A percentile compares a stretch with the other conserved stretches of the same genome.
phyloP scores from a whole-genome alignment of 148 eudicot genomes.

The Rhododendron ovatum region DNA sequence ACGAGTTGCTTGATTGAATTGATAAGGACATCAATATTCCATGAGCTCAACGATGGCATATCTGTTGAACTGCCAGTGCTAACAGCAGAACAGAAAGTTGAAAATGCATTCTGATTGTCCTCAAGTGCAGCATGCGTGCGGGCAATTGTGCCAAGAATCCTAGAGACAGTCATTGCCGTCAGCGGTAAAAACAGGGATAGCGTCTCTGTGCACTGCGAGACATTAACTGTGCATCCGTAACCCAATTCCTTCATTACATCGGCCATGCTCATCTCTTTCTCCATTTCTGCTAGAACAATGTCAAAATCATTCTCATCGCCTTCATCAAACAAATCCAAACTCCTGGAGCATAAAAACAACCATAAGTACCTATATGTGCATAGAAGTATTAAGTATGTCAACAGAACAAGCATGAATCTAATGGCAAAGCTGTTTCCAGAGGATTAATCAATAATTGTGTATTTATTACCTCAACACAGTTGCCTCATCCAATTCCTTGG shows the following conservation, averaged over 20 bases:
- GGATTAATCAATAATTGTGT: background rate
- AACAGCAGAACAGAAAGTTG: constrained; percentile 68
- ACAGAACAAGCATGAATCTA: background rate
- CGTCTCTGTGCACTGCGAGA: constrained; percentile 76
- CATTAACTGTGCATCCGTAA: constrained; percentile 73
- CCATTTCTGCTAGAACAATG: constrained; percentile 81
- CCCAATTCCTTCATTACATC: constrained; percentile 88
- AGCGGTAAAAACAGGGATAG: constrained; percentile 70
- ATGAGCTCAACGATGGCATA: constrained; percentile 53
- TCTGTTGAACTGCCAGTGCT: constrained; percentile 48
- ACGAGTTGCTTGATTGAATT: constrained; percentile 89
- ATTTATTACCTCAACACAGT: constrained; percentile 49
- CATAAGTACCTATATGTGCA: background rate
- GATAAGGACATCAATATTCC: constrained; percentile 74
- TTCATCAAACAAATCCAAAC: constrained; percentile 51
- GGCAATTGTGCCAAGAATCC: constrained; percentile 67
- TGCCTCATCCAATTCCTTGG: constrained; percentile 48
- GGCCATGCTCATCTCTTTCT: constrained; percentile 77
- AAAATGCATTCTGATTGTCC: constrained; percentile 47
- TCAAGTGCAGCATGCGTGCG: constrained; percentile 62
- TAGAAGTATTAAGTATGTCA: background rate
- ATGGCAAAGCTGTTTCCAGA: background rate
- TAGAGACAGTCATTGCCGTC: constrained; percentile 64
- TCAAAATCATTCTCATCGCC: constrained; percentile 64
- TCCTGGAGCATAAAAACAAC: constrained; percentile 36